Conservation (phyloP, 805 yeast species). For the Kodamaea laetipori region DNA sequence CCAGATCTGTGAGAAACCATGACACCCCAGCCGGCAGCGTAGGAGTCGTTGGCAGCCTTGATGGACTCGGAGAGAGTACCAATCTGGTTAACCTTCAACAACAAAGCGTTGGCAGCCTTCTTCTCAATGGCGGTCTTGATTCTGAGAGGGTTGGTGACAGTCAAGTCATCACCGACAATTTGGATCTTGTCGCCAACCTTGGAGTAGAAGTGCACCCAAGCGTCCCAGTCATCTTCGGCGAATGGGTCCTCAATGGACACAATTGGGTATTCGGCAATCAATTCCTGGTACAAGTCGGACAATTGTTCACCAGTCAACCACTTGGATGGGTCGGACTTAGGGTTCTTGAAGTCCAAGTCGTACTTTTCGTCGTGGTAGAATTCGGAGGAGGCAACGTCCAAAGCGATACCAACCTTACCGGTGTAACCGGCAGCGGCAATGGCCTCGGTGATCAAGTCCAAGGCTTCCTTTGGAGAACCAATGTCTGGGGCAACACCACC, state of each 20-base stretch:
- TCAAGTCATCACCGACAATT: constrained; percentile 97
- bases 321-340: constrained; percentile 84
- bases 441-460: constrained; percentile 88
- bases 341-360: constrained; percentile 98
- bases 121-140: constrained; percentile 93
- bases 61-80: constrained; percentile 96
- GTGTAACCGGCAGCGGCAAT: constrained; percentile 94
- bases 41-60: constrained; percentile 94
- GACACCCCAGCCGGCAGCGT: constrained; percentile 98
- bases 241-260: constrained; percentile 98
- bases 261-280: constrained; percentile 91
- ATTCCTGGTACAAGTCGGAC: constrained; percentile 77
- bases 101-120: constrained; percentile 93
- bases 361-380: constrained; percentile 96
- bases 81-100: constrained; percentile 98
- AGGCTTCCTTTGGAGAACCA: constrained; percentile 93
- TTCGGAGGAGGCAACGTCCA: constrained; percentile 97
- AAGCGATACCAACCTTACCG: constrained; percentile 88
- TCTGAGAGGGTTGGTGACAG: constrained; percentile 96
- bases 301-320: constrained; percentile 89
- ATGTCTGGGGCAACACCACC: constrained; percentile 99
- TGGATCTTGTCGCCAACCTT: constrained; percentile 69
- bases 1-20: constrained; percentile 99
- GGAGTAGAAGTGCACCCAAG: constrained; percentile 88
- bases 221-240: constrained; percentile 99